These are phyloP conservation scores for Xylaria bambusicola DNA, from an alignment of 495 filamentous ascomycete genomes.

Conservation along the genomic window DNA sequence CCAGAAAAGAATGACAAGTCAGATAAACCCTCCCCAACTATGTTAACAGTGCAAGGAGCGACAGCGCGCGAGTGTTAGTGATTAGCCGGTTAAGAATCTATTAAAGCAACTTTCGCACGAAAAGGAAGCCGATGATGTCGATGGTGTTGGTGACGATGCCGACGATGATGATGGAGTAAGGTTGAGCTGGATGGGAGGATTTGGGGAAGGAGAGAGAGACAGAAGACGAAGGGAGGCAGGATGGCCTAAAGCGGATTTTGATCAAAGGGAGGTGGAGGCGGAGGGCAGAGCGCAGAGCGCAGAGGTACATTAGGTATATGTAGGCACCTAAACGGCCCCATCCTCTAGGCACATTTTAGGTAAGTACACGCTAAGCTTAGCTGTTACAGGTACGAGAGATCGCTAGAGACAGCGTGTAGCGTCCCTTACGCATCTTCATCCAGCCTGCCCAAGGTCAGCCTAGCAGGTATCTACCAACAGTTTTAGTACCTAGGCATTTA, in stretches of 20 bases:
- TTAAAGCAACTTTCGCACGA: neutral
- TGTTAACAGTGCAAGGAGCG: neutral
- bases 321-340: neutral
- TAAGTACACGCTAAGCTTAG: too few relatives aligned
- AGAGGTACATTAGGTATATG: neutral
- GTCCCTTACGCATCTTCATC: too few relatives aligned
- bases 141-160: neutral
- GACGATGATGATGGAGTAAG: neutral
- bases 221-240: slow-evolving; percentile 7
- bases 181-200: slow-evolving; percentile 1
- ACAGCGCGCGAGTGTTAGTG: neutral
- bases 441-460: too few relatives aligned
- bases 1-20: slow-evolving; percentile 1
- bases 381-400: too few relatives aligned
- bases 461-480: too few relatives aligned
- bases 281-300: neutral
- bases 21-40: slow-evolving; percentile 7
- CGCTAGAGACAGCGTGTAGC: too few relatives aligned
- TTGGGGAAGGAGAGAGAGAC: neutral
- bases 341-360: too few relatives aligned
- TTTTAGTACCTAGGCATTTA: too few relatives aligned
- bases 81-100: slow-evolving; percentile 5
- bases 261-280: slow-evolving; percentile 13
- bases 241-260: slow-evolving; percentile 10
- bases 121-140: neutral